A percentile compares a stretch with the other conserved stretches of the same genome.
These are phyloP conservation scores for Xylaria hypoxylon DNA, from an alignment of 2,329 filamentous ascomycete species.

Conservation along the genomic window DNA sequence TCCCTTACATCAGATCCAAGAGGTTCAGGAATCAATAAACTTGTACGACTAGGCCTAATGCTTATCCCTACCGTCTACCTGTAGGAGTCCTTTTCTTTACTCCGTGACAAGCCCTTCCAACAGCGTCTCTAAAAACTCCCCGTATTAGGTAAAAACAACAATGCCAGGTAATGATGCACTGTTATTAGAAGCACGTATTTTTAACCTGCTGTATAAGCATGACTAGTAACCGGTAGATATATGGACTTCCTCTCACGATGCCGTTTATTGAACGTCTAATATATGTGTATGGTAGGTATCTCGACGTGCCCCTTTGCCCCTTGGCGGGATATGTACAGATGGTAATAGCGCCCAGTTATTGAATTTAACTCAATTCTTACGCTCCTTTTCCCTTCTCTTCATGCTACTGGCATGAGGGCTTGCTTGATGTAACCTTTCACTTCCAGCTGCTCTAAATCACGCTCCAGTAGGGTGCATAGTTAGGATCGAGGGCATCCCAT, in stretches of 20 bases:
- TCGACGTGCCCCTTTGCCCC: not conserved
- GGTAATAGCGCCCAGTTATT: too few species aligned
- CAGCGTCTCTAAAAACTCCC: too few species aligned
- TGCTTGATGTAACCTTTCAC: not conserved
- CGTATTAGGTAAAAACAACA: not conserved
- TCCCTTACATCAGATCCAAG: not conserved
- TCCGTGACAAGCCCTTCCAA: not conserved
- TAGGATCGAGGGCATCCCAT: slow-evolving; percentile 47
- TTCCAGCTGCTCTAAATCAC: slow-evolving; percentile 17
- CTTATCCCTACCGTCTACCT: not conserved
- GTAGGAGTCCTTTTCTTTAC: not conserved
- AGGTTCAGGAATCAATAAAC: not conserved
- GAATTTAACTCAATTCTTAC: not conserved
- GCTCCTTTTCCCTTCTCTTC: not conserved
- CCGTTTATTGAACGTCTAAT: not conserved
- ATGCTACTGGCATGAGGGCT: too few species aligned
- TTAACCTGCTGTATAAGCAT: not conserved
- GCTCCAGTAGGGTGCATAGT: slow-evolving; percentile 31
- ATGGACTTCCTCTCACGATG: not conserved
- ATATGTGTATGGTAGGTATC: not conserved
- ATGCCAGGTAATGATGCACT: not conserved
- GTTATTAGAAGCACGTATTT: too few species aligned
- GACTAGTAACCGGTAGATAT: not conserved
- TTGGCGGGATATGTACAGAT: not conserved
- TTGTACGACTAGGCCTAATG: too few species aligned